Evolutionary conservation across 176 grass and related monocot species (phyloP).

Genomic region (Phyllostachys edulis): DNA sequence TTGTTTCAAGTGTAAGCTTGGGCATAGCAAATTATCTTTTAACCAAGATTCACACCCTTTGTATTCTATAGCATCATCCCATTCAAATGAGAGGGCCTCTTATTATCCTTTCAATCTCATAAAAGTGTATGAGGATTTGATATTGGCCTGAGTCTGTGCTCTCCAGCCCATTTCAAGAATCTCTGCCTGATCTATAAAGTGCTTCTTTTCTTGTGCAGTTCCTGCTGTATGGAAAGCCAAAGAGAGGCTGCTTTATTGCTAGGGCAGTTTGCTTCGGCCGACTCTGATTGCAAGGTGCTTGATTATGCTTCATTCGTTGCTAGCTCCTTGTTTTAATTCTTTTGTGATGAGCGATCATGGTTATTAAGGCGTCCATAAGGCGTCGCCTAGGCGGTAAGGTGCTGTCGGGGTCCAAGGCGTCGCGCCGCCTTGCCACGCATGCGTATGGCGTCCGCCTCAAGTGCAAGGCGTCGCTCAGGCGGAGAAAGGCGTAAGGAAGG

Average conservation of each 20-base stretch:
- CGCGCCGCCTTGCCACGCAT: too few species aligned
- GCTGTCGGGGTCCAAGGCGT: too few species aligned
- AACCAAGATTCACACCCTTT: not conserved
- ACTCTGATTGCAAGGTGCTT: constrained; percentile 94
- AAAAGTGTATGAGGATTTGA: not conserved
- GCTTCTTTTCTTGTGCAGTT: constrained; percentile 46
- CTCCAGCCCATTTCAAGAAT: not conserved
- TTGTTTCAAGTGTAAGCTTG: not conserved
- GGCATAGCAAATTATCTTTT: not conserved
- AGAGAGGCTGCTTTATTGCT: constrained; percentile 97
- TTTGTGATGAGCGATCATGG: constrained; percentile 16
- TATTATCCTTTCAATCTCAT: constrained; percentile 14
- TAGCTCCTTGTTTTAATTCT: constrained; percentile 5
- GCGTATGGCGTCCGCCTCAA: too few species aligned
- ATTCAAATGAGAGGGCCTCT: not conserved
- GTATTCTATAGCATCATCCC: not conserved
- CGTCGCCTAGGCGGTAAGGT: too few species aligned
- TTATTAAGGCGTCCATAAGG: too few species aligned
- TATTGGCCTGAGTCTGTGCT: not conserved
- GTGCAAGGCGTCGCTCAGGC: too few species aligned
- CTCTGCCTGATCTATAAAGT: constrained; percentile 28
- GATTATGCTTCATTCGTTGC: constrained; percentile 22
- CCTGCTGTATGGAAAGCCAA: constrained; percentile 97
- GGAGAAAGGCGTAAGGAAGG: too few species aligned
- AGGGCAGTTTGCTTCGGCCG: constrained; percentile 97